Base-by-base conservation (phyloP, 1,284 basidiomycete genomes). In the Neonothopanus nambi region DNA sequence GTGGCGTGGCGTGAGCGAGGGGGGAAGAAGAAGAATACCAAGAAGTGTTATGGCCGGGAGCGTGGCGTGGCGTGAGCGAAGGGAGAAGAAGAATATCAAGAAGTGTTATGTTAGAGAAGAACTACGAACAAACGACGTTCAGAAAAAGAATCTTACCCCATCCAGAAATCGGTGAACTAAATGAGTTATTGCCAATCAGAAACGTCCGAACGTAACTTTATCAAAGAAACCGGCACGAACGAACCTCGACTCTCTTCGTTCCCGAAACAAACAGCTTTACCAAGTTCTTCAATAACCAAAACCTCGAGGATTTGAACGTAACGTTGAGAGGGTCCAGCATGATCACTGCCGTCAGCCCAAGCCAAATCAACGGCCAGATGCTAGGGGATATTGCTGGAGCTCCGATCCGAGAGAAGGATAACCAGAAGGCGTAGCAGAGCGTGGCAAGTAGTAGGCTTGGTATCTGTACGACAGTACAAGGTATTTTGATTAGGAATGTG, bases 301-400 rank as follows among this genome's bases (percentile, higher is more conserved):
- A 90, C 37, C 95, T 76, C 1, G 91, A 83, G 2, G 78, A 66
- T 20, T 80, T 79, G 62, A 80, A 82, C 54, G 86, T 68, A 5
- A 95, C 62, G 0, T 85, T 87, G 0, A 96, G 65, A 1, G 95
- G 95, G 63, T 94, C 85, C 54, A 94, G 68, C 62, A 97, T 68
- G 45, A 93, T 66, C 8, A 83, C 61, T 2, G 74, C 62, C 1
- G 79, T 70, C 51, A 93, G 77, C 0, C 80, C 79, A 9, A 98
- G 73, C 93, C 95, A 99, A 0, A 89, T 77, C 4, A 94, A 71
- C 0, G 94, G 94, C 92, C 95, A 98, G 0, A 83, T 72, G 7
- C 72, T 74, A 0, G 80, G 72, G 1, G 75, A 91, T 0, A 85
- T 69, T 6, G 65, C 65, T 0, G 77, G 67, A 3, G 71, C 64